Percentiles rank a stretch among this genome's conserved stretches.
phyloP scores from a whole-genome alignment of 2,329 filamentous ascomycete genomes.

The Exserohilum rostratum region DNA sequence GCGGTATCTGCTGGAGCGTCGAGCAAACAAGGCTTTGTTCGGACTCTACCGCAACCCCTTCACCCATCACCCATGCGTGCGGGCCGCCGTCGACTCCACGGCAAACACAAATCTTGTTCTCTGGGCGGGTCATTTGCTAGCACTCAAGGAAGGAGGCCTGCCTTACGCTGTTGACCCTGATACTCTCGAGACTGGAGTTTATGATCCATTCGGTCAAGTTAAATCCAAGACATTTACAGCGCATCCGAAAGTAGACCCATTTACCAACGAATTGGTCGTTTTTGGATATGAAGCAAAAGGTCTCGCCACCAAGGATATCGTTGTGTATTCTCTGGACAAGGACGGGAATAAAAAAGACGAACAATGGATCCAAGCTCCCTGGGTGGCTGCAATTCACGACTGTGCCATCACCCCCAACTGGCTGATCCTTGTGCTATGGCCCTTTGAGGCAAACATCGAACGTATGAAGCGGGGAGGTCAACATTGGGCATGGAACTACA shows the following conservation, averaged over 20 bases:
- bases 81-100: neutral
- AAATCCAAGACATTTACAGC: neutral
- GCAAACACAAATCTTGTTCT: neutral
- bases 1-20: neutral
- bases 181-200: neutral
- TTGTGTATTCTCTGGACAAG: neutral
- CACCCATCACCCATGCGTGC: neutral
- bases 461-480: slow-evolving; percentile 37
- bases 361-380: neutral
- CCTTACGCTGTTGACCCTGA: neutral
- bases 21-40: neutral
- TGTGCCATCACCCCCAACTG: neutral
- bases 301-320: neutral
- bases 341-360: neutral
- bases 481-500: slow-evolving; percentile 39
- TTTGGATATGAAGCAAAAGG: slow-evolving; percentile 42
- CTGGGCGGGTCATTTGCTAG: neutral
- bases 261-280: neutral
- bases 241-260: neutral
- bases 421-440: slow-evolving; percentile 27
- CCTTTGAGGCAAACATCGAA: slow-evolving; percentile 34
- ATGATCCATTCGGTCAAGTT: neutral
- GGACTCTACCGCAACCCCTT: neutral
- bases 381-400: neutral
- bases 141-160: neutral